These are phyloP conservation scores for Akebia trifoliata DNA, from an alignment of 164 flowering plant species.

Conservation along the genomic window DNA sequence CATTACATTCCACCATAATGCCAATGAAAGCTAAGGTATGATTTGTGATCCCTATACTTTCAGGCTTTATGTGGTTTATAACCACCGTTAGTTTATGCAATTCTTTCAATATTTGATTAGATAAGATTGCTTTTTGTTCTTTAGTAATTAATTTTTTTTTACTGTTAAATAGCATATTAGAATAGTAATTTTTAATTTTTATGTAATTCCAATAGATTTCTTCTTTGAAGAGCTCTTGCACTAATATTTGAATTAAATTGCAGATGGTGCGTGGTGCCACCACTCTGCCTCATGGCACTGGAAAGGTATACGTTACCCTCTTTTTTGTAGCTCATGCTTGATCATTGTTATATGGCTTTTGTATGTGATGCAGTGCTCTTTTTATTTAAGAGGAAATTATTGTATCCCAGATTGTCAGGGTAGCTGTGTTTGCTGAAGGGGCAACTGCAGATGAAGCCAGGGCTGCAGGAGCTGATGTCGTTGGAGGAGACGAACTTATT, in stretches of 20 bases:
- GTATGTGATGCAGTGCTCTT: neutral
- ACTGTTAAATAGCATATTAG: neutral
- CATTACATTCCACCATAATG: too few relatives aligned
- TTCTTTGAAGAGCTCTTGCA: conserved; percentile 1
- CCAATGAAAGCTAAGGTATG: too few relatives aligned
- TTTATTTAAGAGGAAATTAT: neutral
- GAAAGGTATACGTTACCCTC: conserved; percentile 55
- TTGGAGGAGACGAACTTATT: conserved; percentile 85
- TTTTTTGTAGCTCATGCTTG: neutral
- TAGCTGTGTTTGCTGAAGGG: conserved; percentile 94
- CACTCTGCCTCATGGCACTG: conserved; percentile 80
- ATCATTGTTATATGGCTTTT: too few relatives aligned
- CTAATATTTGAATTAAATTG: conserved; percentile 27
- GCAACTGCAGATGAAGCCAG: conserved; percentile 89
- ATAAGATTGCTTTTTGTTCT: too few relatives aligned
- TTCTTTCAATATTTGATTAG: too few relatives aligned
- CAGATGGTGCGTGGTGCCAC: conserved; percentile 82
- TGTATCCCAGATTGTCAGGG: conserved; percentile 49
- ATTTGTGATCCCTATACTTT: too few relatives aligned
- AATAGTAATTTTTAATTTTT: neutral
- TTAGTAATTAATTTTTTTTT: too few relatives aligned
- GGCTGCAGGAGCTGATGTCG: conserved; percentile 93
- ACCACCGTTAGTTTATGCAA: too few relatives aligned
- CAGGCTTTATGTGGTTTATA: too few relatives aligned
- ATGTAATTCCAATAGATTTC: neutral